Evolutionary conservation across 2,329 filamentous ascomycete genomes (phyloP).

Genomic region (Didymella lethalis): DNA sequence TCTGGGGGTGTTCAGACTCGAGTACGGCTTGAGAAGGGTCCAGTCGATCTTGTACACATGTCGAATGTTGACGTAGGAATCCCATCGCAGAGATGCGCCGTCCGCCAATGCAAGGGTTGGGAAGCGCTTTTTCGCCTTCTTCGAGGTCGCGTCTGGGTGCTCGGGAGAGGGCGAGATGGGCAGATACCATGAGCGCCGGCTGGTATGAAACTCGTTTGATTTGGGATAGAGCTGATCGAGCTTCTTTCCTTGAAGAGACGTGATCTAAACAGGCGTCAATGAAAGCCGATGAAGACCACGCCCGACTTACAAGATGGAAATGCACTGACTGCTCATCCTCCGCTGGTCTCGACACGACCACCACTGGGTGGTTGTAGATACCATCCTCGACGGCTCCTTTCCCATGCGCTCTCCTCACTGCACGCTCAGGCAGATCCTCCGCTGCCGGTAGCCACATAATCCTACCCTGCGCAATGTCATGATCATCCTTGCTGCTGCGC

Average conservation of each 20-base stretch:
- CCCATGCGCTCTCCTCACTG: conserved; percentile 40
- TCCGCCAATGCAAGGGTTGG: conserved; percentile 39
- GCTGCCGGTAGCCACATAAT: conserved; percentile 46
- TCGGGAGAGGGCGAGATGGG: conserved; percentile 43
- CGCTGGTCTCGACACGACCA: conserved; percentile 43
- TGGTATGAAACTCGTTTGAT: conserved; percentile 44
- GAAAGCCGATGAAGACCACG: background rate
- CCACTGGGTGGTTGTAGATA: conserved; percentile 46
- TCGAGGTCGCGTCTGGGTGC: conserved; percentile 45
- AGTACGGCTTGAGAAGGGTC: conserved; percentile 37
- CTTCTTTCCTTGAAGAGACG: conserved; percentile 45
- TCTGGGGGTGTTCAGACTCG: conserved; percentile 35
- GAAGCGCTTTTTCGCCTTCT: conserved; percentile 43
- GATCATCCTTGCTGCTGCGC: conserved; percentile 24
- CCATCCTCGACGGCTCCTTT: conserved; percentile 45
- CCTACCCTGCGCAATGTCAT: conserved; percentile 35
- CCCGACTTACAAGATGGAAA: conserved; percentile 45
- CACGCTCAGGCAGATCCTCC: conserved; percentile 37
- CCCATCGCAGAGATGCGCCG: conserved; percentile 37
- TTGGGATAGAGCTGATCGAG: conserved; percentile 45
- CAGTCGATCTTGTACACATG: conserved; percentile 47
- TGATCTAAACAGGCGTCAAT: conserved; percentile 39
- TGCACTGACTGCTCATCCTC: conserved; percentile 39
- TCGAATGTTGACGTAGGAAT: conserved; percentile 47
- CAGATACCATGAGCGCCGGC: conserved; percentile 45